Conservation (phyloP, 805 yeast species). For the Metschnikowia drakensbergensis region DNA sequence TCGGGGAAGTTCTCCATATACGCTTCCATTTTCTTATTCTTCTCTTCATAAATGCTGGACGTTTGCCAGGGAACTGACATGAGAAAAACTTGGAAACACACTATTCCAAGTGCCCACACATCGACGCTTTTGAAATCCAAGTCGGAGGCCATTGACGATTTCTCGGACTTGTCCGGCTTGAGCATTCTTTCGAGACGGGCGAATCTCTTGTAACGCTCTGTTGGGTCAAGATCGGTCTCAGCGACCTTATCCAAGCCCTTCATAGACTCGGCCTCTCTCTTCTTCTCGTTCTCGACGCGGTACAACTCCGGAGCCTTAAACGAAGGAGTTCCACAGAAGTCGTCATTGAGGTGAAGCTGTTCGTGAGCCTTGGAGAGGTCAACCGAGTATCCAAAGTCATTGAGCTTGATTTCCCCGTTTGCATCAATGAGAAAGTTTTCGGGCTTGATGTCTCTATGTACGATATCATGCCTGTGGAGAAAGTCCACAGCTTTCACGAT, state of each 20-base stretch:
- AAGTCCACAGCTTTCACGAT: conserved; percentile 43
- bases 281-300: conserved; percentile 17
- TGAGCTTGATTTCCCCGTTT: conserved; percentile 42
- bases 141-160: background rate
- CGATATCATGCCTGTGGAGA: conserved; percentile 41
- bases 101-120: conserved; percentile 50
- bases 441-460: conserved; percentile 53
- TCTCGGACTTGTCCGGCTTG: background rate
- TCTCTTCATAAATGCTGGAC: conserved; percentile 27
- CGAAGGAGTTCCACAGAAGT: conserved; percentile 47
- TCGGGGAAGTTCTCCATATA: conserved; percentile 29
- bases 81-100: conserved; percentile 43
- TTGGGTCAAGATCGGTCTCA: background rate
- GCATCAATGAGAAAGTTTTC: conserved; percentile 48
- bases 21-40: conserved; percentile 21
- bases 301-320: conserved; percentile 55
- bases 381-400: conserved; percentile 51
- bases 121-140: conserved; percentile 38
- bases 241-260: background rate
- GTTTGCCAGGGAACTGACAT: conserved; percentile 48
- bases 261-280: background rate
- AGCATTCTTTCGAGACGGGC: conserved; percentile 4
- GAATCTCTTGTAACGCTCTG: conserved; percentile 5
- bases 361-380: conserved; percentile 25
- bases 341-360: conserved; percentile 18